Evolutionary conservation across 2,329 filamentous ascomycete species (phyloP).

Genomic region (Keithomyces neogunnii): DNA sequence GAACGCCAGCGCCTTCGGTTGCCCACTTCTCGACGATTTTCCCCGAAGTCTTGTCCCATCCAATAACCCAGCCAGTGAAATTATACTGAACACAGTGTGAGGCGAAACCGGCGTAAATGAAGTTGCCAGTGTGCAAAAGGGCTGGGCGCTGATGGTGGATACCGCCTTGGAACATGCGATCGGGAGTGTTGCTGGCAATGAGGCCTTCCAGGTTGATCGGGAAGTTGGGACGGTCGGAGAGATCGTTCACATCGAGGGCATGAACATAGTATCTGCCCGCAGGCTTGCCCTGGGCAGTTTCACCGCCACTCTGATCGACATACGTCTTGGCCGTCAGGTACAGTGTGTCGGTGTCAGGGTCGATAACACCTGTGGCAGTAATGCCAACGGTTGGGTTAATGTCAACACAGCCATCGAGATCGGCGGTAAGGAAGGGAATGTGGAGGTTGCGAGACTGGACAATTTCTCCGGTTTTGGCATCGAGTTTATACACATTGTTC

Average conservation of each 20-base stretch:
- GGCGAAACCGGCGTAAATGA: slow-evolving; percentile 44
- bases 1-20: slow-evolving; percentile 31
- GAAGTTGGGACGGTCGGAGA: slow-evolving; percentile 30
- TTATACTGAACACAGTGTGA: slow-evolving; percentile 49
- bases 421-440: slow-evolving; percentile 39
- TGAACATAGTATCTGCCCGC: slow-evolving; percentile 29
- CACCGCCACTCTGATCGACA: slow-evolving; percentile 19
- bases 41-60: slow-evolving; percentile 34
- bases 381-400: slow-evolving; percentile 38
- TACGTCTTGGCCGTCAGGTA: slow-evolving; percentile 38
- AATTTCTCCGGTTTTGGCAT: slow-evolving; percentile 45
- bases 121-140: slow-evolving; percentile 35
- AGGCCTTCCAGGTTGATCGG: slow-evolving; percentile 39
- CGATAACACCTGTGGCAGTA: slow-evolving; percentile 37
- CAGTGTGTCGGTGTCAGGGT: slow-evolving; percentile 33
- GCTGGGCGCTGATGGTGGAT: slow-evolving; percentile 43
- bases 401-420: slow-evolving; percentile 39
- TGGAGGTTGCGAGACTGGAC: slow-evolving; percentile 37
- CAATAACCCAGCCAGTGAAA: slow-evolving; percentile 44
- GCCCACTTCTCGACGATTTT: slow-evolving; percentile 30
- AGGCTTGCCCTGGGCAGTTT: slow-evolving; percentile 22
- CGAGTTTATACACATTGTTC: slow-evolving; percentile 49
- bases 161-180: slow-evolving; percentile 43
- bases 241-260: slow-evolving; percentile 29
- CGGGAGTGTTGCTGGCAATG: slow-evolving; percentile 34